Conservation (phyloP, 768 basidiomycete species). For the Mycena galopus region DNA sequence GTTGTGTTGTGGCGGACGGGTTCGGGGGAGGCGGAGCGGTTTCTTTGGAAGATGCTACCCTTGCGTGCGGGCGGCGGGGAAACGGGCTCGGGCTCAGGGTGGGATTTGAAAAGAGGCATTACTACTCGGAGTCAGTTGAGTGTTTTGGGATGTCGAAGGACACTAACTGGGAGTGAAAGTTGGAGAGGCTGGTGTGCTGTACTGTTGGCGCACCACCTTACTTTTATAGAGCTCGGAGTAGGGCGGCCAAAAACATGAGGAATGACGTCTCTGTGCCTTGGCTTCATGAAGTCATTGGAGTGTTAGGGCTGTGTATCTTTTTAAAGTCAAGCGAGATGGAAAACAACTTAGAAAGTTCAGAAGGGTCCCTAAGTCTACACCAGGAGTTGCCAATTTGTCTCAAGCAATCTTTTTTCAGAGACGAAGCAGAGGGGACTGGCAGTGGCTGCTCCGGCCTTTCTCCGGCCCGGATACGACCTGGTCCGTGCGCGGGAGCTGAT, state of each 20-base stretch:
- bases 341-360: background rate
- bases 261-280: constrained; percentile 15
- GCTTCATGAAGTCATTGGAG: constrained; percentile 27
- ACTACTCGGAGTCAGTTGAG: background rate
- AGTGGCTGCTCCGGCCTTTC: too few species aligned
- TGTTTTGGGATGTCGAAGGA: background rate
- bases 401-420: too few species aligned
- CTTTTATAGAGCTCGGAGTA: constrained; percentile 10
- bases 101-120: constrained; percentile 45
- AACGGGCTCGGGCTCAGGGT: constrained; percentile 33
- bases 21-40: constrained; percentile 35
- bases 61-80: constrained; percentile 33
- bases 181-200: background rate
- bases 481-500: constrained; percentile 66
- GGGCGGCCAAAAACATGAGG: constrained; percentile 4
- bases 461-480: constrained; percentile 32
- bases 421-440: too few species aligned
- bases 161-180: too few species aligned
- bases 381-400: too few species aligned
- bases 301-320: constrained; percentile 8
- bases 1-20: background rate
- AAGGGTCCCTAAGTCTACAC: too few species aligned
- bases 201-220: background rate
- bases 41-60: constrained; percentile 37
- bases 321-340: background rate